Evolutionary conservation across 2,329 filamentous ascomycete species (phyloP).

Genomic region (Neonectria sp.): DNA sequence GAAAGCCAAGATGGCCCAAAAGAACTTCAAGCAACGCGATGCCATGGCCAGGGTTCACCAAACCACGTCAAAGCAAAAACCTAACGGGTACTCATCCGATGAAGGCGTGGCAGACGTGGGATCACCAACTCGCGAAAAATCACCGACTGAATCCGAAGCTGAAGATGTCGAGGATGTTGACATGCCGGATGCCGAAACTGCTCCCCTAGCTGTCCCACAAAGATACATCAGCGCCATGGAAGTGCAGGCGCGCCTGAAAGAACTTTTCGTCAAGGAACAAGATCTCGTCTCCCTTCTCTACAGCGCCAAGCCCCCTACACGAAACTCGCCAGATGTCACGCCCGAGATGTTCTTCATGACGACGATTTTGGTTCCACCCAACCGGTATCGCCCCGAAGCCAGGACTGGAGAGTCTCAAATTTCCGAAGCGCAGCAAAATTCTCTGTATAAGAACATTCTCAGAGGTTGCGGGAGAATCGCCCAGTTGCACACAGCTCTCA

Average conservation of each 20-base stretch:
- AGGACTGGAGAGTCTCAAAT: constrained; percentile 85
- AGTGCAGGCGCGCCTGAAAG: constrained; percentile 81
- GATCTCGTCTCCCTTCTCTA: constrained; percentile 91
- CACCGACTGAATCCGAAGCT: constrained; percentile 61
- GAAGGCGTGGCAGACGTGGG: constrained; percentile 80
- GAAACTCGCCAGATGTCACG: constrained; percentile 70
- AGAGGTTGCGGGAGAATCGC: constrained; percentile 81
- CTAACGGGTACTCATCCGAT: constrained; percentile 68
- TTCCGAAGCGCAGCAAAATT: constrained; percentile 90
- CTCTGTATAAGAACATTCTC: constrained; percentile 87
- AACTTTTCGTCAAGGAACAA: constrained; percentile 89
- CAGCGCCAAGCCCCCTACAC: constrained; percentile 76
- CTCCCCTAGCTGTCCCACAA: constrained; percentile 59
- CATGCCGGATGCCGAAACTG: constrained; percentile 52
- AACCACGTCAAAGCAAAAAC: constrained; percentile 56
- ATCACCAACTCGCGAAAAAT: constrained; percentile 55
- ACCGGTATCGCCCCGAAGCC: constrained; percentile 90
- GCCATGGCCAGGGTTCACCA: constrained; percentile 69
- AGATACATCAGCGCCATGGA: constrained; percentile 88
- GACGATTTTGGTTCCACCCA: constrained; percentile 90
- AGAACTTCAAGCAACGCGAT: constrained; percentile 77
- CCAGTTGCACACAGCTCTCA: constrained; percentile 73
- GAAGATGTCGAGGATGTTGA: constrained; percentile 63
- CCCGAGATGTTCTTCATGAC: constrained; percentile 97
- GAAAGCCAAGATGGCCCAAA: constrained; percentile 81